phyloP scores from a whole-genome alignment of 1,284 basidiomycete genomes.

The Gomphus bonarii region DNA sequence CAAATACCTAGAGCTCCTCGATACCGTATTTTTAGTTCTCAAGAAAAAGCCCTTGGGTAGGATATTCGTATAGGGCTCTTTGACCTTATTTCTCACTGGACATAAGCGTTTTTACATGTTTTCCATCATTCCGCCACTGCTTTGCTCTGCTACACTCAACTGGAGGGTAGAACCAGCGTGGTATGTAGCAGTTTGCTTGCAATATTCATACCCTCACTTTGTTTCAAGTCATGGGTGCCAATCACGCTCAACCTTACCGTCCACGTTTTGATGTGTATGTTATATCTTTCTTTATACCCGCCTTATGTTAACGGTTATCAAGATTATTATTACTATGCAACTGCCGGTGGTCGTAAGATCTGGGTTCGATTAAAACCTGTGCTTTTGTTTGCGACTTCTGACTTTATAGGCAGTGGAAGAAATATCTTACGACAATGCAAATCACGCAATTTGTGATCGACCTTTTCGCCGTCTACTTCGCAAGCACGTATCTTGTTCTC shows the following conservation, averaged over 20 bases:
- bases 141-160: conserved; percentile 86
- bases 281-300: not conserved
- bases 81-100: conserved; percentile 7
- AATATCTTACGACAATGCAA: conserved; percentile 91
- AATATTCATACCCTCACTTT: not conserved
- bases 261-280: conserved; percentile 96
- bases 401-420: conserved; percentile 78
- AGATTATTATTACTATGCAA: conserved; percentile 98
- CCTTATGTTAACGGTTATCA: conserved; percentile 10
- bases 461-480: conserved; percentile 84
- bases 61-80: conserved; percentile 18
- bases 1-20: conserved; percentile 89
- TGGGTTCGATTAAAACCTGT: conserved; percentile 51
- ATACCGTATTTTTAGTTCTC: conserved; percentile 94
- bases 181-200: conserved; percentile 32
- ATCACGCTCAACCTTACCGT: conserved; percentile 90
- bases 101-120: conserved; percentile 87
- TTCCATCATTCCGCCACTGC: conserved; percentile 99
- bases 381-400: conserved; percentile 2
- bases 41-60: conserved; percentile 95
- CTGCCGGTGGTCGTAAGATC: conserved; percentile 88
- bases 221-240: conserved; percentile 84
- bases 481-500: conserved; percentile 51
- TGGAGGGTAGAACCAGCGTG: conserved; percentile 87
- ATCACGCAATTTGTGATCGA: conserved; percentile 94